phyloP scores from a whole-genome alignment of 441 rosid species.

The Brassica hybrid region DNA sequence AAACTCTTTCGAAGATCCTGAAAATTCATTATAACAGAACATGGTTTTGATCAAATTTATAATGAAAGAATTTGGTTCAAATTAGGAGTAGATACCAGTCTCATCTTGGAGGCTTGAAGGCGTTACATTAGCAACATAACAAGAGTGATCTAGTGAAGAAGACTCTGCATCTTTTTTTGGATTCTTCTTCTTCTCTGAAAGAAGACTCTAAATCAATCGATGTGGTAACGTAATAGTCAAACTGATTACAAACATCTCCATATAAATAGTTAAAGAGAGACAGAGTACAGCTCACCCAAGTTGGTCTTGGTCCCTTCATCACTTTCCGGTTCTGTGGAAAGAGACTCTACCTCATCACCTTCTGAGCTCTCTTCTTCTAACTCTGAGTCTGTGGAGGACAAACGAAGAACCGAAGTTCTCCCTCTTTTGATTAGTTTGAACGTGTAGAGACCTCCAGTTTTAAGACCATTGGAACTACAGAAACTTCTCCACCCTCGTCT shows the following conservation, averaged over 20 bases:
- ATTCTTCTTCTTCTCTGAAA: constrained; percentile 20
- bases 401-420: constrained; percentile 2
- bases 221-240: background rate
- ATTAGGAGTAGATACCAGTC: constrained; percentile 23
- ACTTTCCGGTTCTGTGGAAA: constrained; percentile 1
- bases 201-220: background rate
- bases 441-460: background rate
- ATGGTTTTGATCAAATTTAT: background rate
- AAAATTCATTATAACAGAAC: constrained; percentile 8
- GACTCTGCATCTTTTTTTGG: constrained; percentile 10
- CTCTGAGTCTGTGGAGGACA: background rate
- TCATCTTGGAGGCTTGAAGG: constrained; percentile 16
- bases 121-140: constrained; percentile 10
- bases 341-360: constrained; percentile 8
- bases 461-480: background rate
- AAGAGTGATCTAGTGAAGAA: constrained; percentile 22
- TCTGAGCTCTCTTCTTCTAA: constrained; percentile 12
- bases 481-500: background rate
- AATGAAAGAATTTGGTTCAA: background rate
- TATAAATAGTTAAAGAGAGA: background rate
- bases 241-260: no score
- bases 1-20: constrained; percentile 11
- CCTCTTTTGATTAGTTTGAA: constrained; percentile 5
- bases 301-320: background rate
- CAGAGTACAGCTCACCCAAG: constrained; percentile 10